Evolutionary conservation across 257 asterid species (phyloP), one percentile per base, ranked within the genome.

Genomic region (Ehretia macrophylla): DNA sequence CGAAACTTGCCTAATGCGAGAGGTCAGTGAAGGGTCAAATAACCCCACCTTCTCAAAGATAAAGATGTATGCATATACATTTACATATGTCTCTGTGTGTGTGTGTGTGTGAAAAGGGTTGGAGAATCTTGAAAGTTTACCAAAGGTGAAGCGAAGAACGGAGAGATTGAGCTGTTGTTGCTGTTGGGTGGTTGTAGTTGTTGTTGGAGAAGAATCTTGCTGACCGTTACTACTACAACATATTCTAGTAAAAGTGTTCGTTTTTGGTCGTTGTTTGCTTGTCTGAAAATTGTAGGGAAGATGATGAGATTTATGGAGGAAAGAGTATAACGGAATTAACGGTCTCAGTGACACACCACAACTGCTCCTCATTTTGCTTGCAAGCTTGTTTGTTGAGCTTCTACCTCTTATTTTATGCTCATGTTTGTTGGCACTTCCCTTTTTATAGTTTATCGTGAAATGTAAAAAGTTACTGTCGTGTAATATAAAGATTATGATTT

Each of bases 81-180:
- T 44, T 0, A 32, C 14, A 66, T 5, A 47, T 4, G 2, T 13
- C n/a, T n/a, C n/a, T n/a, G n/a, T n/a, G n/a, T n/a, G n/a, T n/a
- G n/a, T n/a, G n/a, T n/a, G n/a, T n/a, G n/a, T n/a, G n/a, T n/a
- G n/a, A n/a, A 17, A 23, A 16, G 6, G 21, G 11, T 21, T 9
- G 14, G 23, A 42, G 47, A 42, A 42, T 42, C 16, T 42, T 42
- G 47, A 42, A 10, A 47, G 1, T 18, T 21, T 77, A 86, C 97
- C 97, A 5, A 92, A 84, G 23, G 97, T 92, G 77, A 92, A 92
- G 77, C 97, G 96, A 72, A 92, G 96, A 72, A 86, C 95, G 3
- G 97, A 88, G 71, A 92, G 92, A 52, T 92, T 84, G 63, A 81
- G 84, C 72, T 79, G 91, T 27, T 80, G 78, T 42, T 46, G 82